These are phyloP conservation scores for Sugiyamaella marilandica DNA, from an alignment of 805 yeast genomes.

Conservation along the genomic window DNA sequence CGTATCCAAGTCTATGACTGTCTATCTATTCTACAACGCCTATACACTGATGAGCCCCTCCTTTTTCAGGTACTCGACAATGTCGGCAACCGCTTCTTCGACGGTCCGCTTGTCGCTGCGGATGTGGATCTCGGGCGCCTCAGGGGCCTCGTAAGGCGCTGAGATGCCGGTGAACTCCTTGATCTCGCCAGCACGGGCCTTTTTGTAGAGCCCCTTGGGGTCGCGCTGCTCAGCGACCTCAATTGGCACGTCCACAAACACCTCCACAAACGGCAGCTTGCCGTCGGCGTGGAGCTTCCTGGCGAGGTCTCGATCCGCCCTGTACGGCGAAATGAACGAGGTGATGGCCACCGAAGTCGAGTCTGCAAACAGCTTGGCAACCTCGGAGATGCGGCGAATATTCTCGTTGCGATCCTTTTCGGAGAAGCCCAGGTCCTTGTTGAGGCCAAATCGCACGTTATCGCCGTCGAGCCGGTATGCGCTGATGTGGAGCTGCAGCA, in stretches of 20 bases:
- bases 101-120: conserved; percentile 64
- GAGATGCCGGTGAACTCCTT: conserved; percentile 93
- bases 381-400: conserved; percentile 92
- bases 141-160: conserved; percentile 95
- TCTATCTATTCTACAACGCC: not conserved
- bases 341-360: conserved; percentile 84
- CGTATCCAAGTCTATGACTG: too few relatives aligned
- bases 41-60: conserved; percentile 5
- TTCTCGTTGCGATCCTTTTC: conserved; percentile 92
- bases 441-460: conserved; percentile 88
- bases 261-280: conserved; percentile 80
- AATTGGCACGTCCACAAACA: conserved; percentile 87
- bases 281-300: conserved; percentile 76
- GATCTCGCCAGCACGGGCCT: conserved; percentile 92
- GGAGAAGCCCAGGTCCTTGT: conserved; percentile 90
- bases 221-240: conserved; percentile 95
- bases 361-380: conserved; percentile 89
- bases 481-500: conserved; percentile 62
- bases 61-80: conserved; percentile 49
- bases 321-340: conserved; percentile 90
- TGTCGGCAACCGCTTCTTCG: conserved; percentile 74
- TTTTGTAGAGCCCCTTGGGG: conserved; percentile 94
- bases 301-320: conserved; percentile 76
- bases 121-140: conserved; percentile 73
- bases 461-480: conserved; percentile 91